phyloP scores from a whole-genome alignment of 1,139 yeast species.

The Sugiyamaella japonica region DNA sequence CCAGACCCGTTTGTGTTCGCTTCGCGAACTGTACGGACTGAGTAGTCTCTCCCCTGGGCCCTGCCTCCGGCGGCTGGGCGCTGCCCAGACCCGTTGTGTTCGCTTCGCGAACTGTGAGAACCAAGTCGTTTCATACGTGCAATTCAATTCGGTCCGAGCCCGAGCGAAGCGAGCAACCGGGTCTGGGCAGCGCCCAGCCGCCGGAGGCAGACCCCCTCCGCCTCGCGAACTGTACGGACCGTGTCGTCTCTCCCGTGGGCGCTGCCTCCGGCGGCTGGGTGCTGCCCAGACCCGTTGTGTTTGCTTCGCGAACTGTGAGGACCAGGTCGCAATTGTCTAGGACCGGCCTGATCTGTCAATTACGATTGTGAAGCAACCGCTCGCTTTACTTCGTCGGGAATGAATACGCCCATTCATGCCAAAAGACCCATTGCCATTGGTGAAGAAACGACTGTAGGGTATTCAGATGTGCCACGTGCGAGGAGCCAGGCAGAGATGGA shows the following conservation, averaged over 20 bases:
- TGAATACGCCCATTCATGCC: slow-evolving; percentile 41
- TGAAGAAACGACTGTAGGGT: slow-evolving; percentile 49
- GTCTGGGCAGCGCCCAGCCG: too few relatives aligned
- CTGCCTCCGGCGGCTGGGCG: too few relatives aligned
- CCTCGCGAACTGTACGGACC: too few relatives aligned
- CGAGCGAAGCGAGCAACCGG: too few relatives aligned
- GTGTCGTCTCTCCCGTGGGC: too few relatives aligned
- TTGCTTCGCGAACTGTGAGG: not conserved
- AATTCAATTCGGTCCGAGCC: too few relatives aligned
- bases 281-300: not conserved
- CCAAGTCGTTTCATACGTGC: too few relatives aligned
- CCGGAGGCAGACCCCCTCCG: not conserved
- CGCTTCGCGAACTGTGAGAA: too few relatives aligned
- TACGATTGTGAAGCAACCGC: slow-evolving; percentile 50
- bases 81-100: too few relatives aligned
- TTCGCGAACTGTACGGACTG: not conserved
- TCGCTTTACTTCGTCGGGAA: slow-evolving; percentile 39
- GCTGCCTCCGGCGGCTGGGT: too few relatives aligned
- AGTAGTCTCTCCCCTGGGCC: too few relatives aligned
- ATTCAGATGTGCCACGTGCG: slow-evolving; percentile 49
- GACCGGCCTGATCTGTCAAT: slow-evolving; percentile 51
- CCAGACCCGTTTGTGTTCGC: not conserved
- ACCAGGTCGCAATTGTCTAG: slow-evolving; percentile 44
- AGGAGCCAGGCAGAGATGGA: slow-evolving; percentile 35
- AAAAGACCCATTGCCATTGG: slow-evolving; percentile 42